Percentiles rank a stretch among this genome's conserved stretches.
Evolutionary conservation across 192 early-diverging fungal species (phyloP).

Genomic region (Entomortierella parvispora): DNA sequence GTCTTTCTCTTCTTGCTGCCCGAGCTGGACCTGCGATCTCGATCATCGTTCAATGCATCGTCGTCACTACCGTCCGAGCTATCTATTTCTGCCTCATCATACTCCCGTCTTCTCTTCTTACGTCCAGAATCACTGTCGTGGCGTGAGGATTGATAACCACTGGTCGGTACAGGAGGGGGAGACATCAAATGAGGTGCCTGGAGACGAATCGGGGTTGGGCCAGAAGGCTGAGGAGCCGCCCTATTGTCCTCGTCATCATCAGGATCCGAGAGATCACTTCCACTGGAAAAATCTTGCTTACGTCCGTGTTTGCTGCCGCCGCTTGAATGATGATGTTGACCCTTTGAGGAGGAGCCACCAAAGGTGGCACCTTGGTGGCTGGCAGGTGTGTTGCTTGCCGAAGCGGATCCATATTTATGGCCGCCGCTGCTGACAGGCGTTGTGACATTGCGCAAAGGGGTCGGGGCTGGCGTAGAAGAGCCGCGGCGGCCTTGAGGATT

Average conservation of each 20-base stretch:
- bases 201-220: slow-evolving; percentile 25
- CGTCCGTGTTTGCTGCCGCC: slow-evolving; percentile 21
- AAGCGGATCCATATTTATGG: background rate
- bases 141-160: slow-evolving; percentile 1
- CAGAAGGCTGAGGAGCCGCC: background rate
- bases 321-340: background rate
- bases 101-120: slow-evolving; percentile 22
- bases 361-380: background rate
- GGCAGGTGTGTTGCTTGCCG: slow-evolving; percentile 18
- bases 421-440: slow-evolving; percentile 1
- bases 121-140: slow-evolving; percentile 35
- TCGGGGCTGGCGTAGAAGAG: slow-evolving; percentile 30
- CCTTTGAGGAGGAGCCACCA: slow-evolving; percentile 1
- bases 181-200: slow-evolving; percentile 36
- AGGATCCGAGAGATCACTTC: slow-evolving; percentile 40
- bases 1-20: slow-evolving; percentile 21
- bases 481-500: slow-evolving; percentile 16
- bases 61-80: slow-evolving; percentile 4
- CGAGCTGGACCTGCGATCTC: slow-evolving; percentile 3
- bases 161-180: background rate
- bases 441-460: slow-evolving; percentile 35
- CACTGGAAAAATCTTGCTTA: slow-evolving; percentile 20
- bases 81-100: slow-evolving; percentile 3
- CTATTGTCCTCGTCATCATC: slow-evolving; percentile 33
- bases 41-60: slow-evolving; percentile 7